Evolutionary conservation across 441 rosid species (phyloP).

Genomic region (California macrophylla): DNA sequence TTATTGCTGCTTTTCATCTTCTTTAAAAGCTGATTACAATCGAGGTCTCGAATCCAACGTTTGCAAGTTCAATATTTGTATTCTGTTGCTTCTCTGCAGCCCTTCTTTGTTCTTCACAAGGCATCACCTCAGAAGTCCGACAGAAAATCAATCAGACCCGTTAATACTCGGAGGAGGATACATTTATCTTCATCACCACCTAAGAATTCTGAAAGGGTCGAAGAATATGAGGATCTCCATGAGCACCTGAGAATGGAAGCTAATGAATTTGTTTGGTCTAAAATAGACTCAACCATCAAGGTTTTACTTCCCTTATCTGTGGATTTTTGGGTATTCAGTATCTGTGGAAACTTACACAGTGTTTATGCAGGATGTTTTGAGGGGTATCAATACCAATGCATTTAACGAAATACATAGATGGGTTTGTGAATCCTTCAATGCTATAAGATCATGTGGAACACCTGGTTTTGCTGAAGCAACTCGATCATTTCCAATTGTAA

Average conservation of each 20-base stretch:
- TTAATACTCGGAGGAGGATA: slow-evolving; percentile 41
- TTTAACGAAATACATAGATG: slow-evolving; percentile 57
- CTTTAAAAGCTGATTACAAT: neutral
- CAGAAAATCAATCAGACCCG: slow-evolving; percentile 28
- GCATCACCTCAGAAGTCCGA: slow-evolving; percentile 30
- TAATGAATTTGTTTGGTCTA: slow-evolving; percentile 67
- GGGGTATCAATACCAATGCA: slow-evolving; percentile 36
- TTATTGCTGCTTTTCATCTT: neutral
- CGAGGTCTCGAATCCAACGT: neutral
- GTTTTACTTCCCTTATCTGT: slow-evolving; percentile 22
- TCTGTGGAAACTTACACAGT: neutral
- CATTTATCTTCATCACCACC: slow-evolving; percentile 32
- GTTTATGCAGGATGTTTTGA: slow-evolving; percentile 57
- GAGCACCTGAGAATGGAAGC: slow-evolving; percentile 39
- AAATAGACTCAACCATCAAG: slow-evolving; percentile 47
- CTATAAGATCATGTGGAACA: slow-evolving; percentile 33
- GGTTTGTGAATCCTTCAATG: slow-evolving; percentile 53
- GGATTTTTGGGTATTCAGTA: neutral
- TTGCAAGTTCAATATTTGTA: neutral
- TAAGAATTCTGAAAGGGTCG: slow-evolving; percentile 24
- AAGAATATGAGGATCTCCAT: slow-evolving; percentile 23
- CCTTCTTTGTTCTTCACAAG: slow-evolving; percentile 21
- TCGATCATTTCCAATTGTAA: slow-evolving; percentile 46
- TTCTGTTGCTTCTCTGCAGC: slow-evolving; percentile 3
- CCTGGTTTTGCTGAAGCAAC: slow-evolving; percentile 44